A percentile compares a stretch with the other conserved stretches of the same genome.
Evolutionary conservation across 2,329 filamentous ascomycete species (phyloP).

Genomic region (Ophiostoma ips): DNA sequence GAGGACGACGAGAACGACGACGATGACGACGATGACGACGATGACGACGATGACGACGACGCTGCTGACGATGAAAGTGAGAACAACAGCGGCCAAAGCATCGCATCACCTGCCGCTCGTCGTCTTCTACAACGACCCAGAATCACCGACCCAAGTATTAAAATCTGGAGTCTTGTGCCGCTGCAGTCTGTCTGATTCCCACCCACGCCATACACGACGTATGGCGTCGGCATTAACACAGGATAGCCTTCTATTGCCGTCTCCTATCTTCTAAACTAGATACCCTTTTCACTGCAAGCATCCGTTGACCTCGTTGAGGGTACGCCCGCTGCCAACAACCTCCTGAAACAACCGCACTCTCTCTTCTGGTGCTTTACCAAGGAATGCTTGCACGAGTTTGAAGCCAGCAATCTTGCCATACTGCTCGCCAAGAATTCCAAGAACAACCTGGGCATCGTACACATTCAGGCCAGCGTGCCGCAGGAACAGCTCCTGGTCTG

Average conservation of each 20-base stretch:
- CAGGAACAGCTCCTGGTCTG: slow-evolving; percentile 54
- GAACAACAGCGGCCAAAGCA: not conserved
- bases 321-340: not conserved
- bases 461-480: slow-evolving; percentile 53
- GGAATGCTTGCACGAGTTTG: not conserved
- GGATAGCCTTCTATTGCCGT: not conserved
- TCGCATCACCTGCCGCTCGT: too few species aligned
- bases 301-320: slow-evolving; percentile 15
- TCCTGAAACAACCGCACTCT: too few species aligned
- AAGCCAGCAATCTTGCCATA: slow-evolving; percentile 10
- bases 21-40: not conserved
- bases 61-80: not conserved
- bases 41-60: slow-evolving; percentile 18
- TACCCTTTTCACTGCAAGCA: slow-evolving; percentile 31
- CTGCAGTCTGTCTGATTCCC: not conserved
- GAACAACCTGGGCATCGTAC: slow-evolving; percentile 54
- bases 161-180: slow-evolving; percentile 10
- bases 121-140: not conserved
- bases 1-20: not conserved
- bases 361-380: not conserved
- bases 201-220: not conserved
- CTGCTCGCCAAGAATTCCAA: slow-evolving; percentile 30
- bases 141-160: slow-evolving; percentile 5
- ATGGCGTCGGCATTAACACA: not conserved
- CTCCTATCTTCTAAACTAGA: too few species aligned